Percentiles rank a stretch among this genome's conserved stretches.
These are phyloP conservation scores for Lepiota brunneoincarnata DNA, from an alignment of 768 basidiomycete genomes.

Conservation along the genomic window DNA sequence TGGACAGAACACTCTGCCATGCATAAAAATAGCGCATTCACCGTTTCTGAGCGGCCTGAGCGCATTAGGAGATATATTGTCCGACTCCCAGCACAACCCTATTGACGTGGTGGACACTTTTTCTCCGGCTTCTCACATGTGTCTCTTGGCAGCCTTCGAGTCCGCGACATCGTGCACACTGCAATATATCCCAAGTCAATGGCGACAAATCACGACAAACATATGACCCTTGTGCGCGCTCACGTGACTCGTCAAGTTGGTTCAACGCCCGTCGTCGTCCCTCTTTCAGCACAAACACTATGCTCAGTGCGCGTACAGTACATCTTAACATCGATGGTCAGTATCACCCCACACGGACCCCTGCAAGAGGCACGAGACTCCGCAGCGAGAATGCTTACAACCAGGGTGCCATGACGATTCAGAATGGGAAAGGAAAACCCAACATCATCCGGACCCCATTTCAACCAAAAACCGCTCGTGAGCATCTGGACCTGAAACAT, in stretches of 20 bases:
- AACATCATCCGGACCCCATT: conserved; percentile 31
- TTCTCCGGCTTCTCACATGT: too few species aligned
- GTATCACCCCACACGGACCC: conserved; percentile 46
- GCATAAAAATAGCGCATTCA: too few species aligned
- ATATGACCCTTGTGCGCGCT: too few species aligned
- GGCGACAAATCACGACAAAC: too few species aligned
- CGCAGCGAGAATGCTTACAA: conserved; percentile 46
- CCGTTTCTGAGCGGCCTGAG: too few species aligned
- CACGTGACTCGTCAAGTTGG: too few species aligned
- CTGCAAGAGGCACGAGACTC: conserved; percentile 44
- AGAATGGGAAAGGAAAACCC: conserved; percentile 38
- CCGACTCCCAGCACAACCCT: too few species aligned
- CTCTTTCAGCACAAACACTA: conserved; percentile 14
- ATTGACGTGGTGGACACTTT: too few species aligned
- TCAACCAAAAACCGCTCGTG: conserved; percentile 31
- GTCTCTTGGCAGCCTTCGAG: too few species aligned
- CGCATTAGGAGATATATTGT: too few species aligned
- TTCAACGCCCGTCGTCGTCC: too few species aligned
- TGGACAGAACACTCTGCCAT: too few species aligned
- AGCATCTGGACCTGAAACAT: conserved; percentile 6
- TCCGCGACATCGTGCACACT: neutral
- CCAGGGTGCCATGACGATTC: conserved; percentile 41
- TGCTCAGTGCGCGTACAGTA: conserved; percentile 38
- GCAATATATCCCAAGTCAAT: neutral
- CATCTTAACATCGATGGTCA: conserved; percentile 28